Conservation (phyloP, 768 basidiomycete species). For the Psilocybe cyanescens region DNA sequence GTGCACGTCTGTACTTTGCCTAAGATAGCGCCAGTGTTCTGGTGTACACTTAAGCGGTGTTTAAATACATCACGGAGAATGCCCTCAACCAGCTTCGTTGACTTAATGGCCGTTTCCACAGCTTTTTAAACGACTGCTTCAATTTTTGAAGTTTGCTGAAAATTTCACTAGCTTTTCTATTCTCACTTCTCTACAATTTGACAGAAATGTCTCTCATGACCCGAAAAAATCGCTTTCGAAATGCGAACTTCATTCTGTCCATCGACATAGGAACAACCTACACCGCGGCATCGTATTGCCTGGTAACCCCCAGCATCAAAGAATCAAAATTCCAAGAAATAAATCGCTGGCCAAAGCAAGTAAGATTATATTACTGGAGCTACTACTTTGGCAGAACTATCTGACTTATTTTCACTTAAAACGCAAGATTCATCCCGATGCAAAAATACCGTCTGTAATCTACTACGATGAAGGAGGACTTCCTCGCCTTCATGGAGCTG, state of each 20-base stretch:
- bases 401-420: neutral
- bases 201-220: neutral
- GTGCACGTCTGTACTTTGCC: too few relatives aligned
- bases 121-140: too few relatives aligned
- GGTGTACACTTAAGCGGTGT: too few relatives aligned
- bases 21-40: too few relatives aligned
- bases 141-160: neutral
- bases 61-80: too few relatives aligned
- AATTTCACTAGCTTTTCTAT: neutral
- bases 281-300: slow-evolving; percentile 2
- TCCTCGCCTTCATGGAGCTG: slow-evolving; percentile 19
- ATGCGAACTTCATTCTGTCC: neutral
- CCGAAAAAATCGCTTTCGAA: neutral
- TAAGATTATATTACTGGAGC: neutral
- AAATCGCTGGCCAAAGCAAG: slow-evolving; percentile 19
- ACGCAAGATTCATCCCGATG: slow-evolving; percentile 22
- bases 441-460: slow-evolving; percentile 40
- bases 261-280: slow-evolving; percentile 3
- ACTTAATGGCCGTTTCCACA: too few relatives aligned
- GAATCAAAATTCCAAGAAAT: slow-evolving; percentile 6
- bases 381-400: too few relatives aligned
- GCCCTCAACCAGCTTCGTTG: too few relatives aligned
- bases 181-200: neutral
- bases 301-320: neutral
- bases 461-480: slow-evolving; percentile 34